Evolutionary conservation across 2,329 filamentous ascomycete species (phyloP), one percentile per base, ranked within the genome.

Genomic region (Trichoderma breve): DNA sequence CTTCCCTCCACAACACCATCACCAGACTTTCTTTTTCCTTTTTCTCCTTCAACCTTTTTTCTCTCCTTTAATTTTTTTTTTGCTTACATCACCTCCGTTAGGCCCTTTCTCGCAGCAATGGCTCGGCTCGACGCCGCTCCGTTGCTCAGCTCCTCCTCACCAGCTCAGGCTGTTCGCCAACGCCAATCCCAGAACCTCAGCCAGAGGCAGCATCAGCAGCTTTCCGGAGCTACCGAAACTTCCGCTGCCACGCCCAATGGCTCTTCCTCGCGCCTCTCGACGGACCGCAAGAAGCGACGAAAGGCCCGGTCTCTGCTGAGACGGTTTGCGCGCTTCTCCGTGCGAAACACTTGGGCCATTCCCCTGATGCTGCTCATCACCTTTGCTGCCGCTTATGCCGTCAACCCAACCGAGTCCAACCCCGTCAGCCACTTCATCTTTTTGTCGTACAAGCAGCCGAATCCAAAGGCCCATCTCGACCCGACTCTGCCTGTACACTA

Each of bases 381-480:
- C 78, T 86, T 95, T 78, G 82, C 92, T 73, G 82, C 85, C 66
- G 85, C 89, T 72, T 97, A 95, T 82, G 88, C 89, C 74, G 80
- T 92, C 77, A 92, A 94, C 79, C 95, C 95, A 6, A 89, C 87
- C 76, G 86, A 91, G 73, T 90, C 91, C 72, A 97, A 97, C 81
- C 92, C 92, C 24, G 80, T 97, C 75, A 87, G 92, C 82, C 87
- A 86, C 82, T 94, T 93, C 81, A 90, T 97, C 81, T 97, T 97
- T 86, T 90, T 97, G 73, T 95, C 94, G 66, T 98, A 98, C 84
- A 88, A 89, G 71, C 64, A 70, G 57, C 71, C 71, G 9, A 64
- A 72, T 18, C 65, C 71, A 6, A 47, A 28, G 24, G 70, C 32
- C 18, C 75, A 77, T 60, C 72, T 75, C 58, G 80, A 84, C 55